phyloP scores from a whole-genome alignment of 495 filamentous ascomycete species.

The Cercophora sp. region DNA sequence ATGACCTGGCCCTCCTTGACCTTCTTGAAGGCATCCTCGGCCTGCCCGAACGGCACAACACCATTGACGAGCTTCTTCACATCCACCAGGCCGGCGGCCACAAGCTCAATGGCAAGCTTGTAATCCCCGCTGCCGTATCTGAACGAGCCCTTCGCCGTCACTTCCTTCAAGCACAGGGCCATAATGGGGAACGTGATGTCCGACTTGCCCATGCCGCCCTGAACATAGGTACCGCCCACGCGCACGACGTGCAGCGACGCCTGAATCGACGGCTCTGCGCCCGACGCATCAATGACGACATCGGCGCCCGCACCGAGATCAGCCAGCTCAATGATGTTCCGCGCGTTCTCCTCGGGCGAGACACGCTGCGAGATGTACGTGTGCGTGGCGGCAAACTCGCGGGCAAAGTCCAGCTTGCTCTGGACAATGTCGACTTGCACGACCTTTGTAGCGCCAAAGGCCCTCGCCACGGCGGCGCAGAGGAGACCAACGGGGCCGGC shows the following conservation, averaged over 20 bases:
- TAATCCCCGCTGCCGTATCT: slow-evolving; percentile 83
- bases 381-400: slow-evolving; percentile 60
- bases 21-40: slow-evolving; percentile 73
- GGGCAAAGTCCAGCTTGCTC: slow-evolving; percentile 66
- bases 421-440: slow-evolving; percentile 74
- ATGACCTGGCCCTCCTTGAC: slow-evolving; percentile 74
- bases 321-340: slow-evolving; percentile 46
- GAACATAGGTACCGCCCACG: slow-evolving; percentile 75
- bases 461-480: slow-evolving; percentile 71
- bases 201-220: slow-evolving; percentile 76
- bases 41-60: slow-evolving; percentile 66
- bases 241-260: slow-evolving; percentile 65
- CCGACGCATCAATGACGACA: slow-evolving; percentile 78
- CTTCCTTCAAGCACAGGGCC: slow-evolving; percentile 74
- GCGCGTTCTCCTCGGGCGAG: slow-evolving; percentile 60
- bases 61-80: slow-evolving; percentile 69
- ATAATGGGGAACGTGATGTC: slow-evolving; percentile 82
- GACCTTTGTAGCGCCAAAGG: slow-evolving; percentile 70
- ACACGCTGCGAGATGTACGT: slow-evolving; percentile 58
- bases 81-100: slow-evolving; percentile 58
- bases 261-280: slow-evolving; percentile 74
- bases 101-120: slow-evolving; percentile 66
- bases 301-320: slow-evolving; percentile 61
- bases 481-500: slow-evolving; percentile 82
- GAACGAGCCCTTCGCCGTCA: slow-evolving; percentile 75